Conservation (phyloP, 257 asterid genomes). For the Jasminum sambac region DNA sequence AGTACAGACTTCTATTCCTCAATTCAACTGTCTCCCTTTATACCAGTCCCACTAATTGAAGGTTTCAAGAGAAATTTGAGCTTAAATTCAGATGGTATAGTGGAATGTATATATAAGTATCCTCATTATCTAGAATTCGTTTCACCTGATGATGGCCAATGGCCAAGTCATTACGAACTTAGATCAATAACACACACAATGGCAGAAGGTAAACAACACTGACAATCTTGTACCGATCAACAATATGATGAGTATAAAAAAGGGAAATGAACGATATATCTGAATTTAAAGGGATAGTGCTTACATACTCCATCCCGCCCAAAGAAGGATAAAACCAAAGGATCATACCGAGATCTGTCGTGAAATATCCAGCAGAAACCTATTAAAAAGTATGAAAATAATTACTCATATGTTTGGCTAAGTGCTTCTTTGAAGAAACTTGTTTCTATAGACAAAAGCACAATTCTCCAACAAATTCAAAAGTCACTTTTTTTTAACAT, state of each 20-base stretch:
- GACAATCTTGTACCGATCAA: neutral
- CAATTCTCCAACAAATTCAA: too few relatives aligned
- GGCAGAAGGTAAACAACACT: neutral
- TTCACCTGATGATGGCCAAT: neutral
- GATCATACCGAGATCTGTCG: conserved; percentile 77
- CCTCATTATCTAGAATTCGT: neutral
- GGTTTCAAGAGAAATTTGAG: neutral
- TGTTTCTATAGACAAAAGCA: too few relatives aligned
- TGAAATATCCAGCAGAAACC: conserved; percentile 80
- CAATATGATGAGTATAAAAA: neutral
- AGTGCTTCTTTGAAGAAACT: too few relatives aligned
- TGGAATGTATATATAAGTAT: neutral
- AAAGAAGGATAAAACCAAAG: conserved; percentile 77
- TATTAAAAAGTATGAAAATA: conserved; percentile 29
- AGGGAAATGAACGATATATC: neutral
- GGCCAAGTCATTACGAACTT: too few relatives aligned
- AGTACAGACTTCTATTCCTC: neutral
- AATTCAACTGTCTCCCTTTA: neutral
- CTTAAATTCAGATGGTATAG: neutral
- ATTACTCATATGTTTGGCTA: neutral
- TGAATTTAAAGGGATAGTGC: conserved; percentile 29
- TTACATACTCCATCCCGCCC: conserved; percentile 90
- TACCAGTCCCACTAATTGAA: neutral
- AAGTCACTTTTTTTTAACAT: too few relatives aligned
- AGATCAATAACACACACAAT: neutral